phyloP scores from a whole-genome alignment of 257 asterid genomes.

The Solanum pimpinellifolium region DNA sequence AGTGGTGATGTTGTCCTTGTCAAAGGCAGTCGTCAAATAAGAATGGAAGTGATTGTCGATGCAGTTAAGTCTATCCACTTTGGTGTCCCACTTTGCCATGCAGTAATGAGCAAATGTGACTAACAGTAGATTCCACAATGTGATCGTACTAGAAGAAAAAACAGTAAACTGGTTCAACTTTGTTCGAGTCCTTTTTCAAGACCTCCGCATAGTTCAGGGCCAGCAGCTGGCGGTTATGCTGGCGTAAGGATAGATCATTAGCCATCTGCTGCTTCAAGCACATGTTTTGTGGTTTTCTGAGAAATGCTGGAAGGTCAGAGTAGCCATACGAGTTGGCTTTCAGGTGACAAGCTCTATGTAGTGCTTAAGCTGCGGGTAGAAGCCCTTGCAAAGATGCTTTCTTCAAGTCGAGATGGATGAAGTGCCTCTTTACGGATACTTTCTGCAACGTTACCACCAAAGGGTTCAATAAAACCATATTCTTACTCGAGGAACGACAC shows the following conservation, averaged over 20 bases:
- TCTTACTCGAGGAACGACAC: neutral
- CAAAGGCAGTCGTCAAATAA: slow-evolving; percentile 25
- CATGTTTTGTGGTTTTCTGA: neutral
- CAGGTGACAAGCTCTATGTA: neutral
- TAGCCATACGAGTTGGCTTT: neutral
- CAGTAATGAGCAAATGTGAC: neutral
- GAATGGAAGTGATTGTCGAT: slow-evolving; percentile 17
- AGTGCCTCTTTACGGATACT: neutral
- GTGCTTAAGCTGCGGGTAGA: neutral
- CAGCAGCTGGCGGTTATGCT: neutral
- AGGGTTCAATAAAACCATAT: neutral
- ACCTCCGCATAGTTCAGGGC: neutral
- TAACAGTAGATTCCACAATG: neutral
- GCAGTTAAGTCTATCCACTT: slow-evolving; percentile 4
- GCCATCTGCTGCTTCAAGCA: neutral
- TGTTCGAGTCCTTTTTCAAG: neutral
- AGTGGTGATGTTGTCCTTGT: slow-evolving; percentile 18
- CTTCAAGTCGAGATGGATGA: neutral
- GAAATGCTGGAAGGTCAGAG: neutral
- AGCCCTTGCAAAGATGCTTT: neutral
- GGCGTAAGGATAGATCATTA: neutral
- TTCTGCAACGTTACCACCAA: neutral
- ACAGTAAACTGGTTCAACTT: neutral
- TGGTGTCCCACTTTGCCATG: neutral
- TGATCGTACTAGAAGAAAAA: neutral